Conservation (phyloP, 176 grass and related monocot genomes). For the Eremochloa ophiuroides region DNA sequence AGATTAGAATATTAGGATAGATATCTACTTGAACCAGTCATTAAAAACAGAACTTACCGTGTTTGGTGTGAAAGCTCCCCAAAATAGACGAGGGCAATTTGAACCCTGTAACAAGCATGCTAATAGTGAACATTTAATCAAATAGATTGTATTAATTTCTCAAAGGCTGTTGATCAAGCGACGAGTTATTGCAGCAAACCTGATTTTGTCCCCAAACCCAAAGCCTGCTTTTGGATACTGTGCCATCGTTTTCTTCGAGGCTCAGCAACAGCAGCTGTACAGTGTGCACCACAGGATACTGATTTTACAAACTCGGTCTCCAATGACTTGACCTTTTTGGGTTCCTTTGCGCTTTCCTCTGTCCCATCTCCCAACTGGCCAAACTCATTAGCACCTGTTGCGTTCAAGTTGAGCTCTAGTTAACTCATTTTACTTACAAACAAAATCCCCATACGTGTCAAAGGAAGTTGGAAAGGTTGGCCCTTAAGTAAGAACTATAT, state of each 20-base stretch:
- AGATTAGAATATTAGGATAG: no score
- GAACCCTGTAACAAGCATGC: conserved; percentile 59
- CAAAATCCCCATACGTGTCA: not conserved
- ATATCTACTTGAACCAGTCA: conserved; percentile 23
- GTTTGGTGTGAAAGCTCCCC: conserved; percentile 83
- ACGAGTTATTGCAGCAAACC: conserved; percentile 36
- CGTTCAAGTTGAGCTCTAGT: conserved; percentile 28
- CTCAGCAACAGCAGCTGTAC: conserved; percentile 93
- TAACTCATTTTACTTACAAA: conserved; percentile 1
- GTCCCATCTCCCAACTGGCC: conserved; percentile 97
- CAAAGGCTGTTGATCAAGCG: not conserved
- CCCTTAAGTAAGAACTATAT: not conserved
- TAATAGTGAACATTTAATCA: conserved; percentile 24
- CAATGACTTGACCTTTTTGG: conserved; percentile 69
- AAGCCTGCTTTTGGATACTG: conserved; percentile 61
- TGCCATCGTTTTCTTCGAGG: conserved; percentile 73
- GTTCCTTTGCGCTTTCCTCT: conserved; percentile 69
- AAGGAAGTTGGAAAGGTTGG: not conserved
- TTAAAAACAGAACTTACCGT: conserved; percentile 53
- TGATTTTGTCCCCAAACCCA: conserved; percentile 99
- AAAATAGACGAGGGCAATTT: conserved; percentile 77
- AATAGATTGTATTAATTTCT: conserved; percentile 18
- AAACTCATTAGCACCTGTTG: conserved; percentile 83
- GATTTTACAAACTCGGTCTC: conserved; percentile 79
- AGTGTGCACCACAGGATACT: conserved; percentile 95